Evolutionary conservation across 176 grass and related monocot genomes (phyloP), one percentile per base, ranked within the genome.

Genomic region (Aegilops tauschii): DNA sequence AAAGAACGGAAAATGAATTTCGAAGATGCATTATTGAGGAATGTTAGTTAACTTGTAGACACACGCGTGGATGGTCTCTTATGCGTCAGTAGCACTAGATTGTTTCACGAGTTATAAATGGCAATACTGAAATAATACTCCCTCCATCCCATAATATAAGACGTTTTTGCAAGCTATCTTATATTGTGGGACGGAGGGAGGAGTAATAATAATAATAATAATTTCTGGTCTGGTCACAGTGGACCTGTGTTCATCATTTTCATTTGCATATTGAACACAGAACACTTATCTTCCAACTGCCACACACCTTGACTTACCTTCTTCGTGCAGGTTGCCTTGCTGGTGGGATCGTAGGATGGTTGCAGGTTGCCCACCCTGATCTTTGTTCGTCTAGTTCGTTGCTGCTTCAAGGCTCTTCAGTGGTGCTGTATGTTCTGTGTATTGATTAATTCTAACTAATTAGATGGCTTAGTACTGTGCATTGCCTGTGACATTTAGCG

Each of bases 401-500:
- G 72, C 71, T 85, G 70, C 64, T 78, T 81, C 50, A 65, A 76
- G 77, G 80, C 81, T 84, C 44, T 30, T 52, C 34, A 81, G 73
- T 70, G 23, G 11, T 88, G 78, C 39, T 85, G 79, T 73, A 59
- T 83, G 37, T 77, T 30, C 10, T 68, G 0, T 88, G 82, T 82
- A 85, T 80, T 61, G 61, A 49, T 90, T 77, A 62, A 82, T 61
- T 82, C 70, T 69, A 85, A 65, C 64, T 82, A 62, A 66, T 77
- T 91, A 88, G 82, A 72, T 88, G 50, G 32, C 78, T 36, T 91
- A 88, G 90, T 80, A 78, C 71, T 82, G 50, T 85, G 73, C 83
- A 82, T 77, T 90, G 71, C 27, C 50, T 77, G 82, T 84, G 70
- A 72, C 31, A 44, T 82, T 73, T 91, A 91, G 78, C 56, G 31